These are phyloP conservation scores for Dactylis glomerata DNA, from an alignment of 176 grass and related monocot genomes.

Conservation along the genomic window DNA sequence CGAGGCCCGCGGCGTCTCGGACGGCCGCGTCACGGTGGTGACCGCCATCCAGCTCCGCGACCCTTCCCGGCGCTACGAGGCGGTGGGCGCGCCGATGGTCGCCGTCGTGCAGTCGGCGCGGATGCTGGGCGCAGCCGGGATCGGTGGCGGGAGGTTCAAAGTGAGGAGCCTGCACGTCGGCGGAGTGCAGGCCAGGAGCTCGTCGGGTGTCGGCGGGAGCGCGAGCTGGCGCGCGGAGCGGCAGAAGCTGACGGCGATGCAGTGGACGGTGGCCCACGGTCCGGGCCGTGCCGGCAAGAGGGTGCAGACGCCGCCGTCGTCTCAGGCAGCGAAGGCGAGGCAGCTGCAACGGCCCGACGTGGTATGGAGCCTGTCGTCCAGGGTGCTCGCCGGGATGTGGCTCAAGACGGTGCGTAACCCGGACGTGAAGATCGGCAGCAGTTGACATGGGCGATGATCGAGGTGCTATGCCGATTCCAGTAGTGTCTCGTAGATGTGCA, in stretches of 20 bases:
- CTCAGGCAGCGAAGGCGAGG: constrained; percentile 17
- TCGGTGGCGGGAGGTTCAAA: constrained; percentile 48
- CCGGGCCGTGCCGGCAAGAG: constrained; percentile 41
- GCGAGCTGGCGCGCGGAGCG: constrained; percentile 55
- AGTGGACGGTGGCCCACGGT: constrained; percentile 68
- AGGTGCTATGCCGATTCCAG: neutral
- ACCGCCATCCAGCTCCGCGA: constrained; percentile 66
- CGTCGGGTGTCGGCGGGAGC: constrained; percentile 24
- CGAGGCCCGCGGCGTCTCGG: constrained; percentile 3
- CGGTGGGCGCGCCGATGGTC: constrained; percentile 82
- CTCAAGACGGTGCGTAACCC: constrained; percentile 82
- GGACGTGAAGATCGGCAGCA: constrained; percentile 47
- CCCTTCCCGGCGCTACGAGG: constrained; percentile 68
- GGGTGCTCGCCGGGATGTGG: constrained; percentile 87
- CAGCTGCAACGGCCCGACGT: constrained; percentile 48
- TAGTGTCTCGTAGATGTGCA: neutral
- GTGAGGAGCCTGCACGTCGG: constrained; percentile 80
- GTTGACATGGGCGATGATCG: neutral
- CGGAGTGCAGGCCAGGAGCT: constrained; percentile 50
- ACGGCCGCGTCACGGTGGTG: constrained; percentile 45
- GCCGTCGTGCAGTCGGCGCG: constrained; percentile 55
- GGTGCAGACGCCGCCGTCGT: neutral
- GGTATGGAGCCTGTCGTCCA: constrained; percentile 80
- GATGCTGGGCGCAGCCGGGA: constrained; percentile 24
- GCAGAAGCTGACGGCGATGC: constrained; percentile 77